phyloP scores from a whole-genome alignment of 805 yeast genomes.

The Starmerella floricola region DNA sequence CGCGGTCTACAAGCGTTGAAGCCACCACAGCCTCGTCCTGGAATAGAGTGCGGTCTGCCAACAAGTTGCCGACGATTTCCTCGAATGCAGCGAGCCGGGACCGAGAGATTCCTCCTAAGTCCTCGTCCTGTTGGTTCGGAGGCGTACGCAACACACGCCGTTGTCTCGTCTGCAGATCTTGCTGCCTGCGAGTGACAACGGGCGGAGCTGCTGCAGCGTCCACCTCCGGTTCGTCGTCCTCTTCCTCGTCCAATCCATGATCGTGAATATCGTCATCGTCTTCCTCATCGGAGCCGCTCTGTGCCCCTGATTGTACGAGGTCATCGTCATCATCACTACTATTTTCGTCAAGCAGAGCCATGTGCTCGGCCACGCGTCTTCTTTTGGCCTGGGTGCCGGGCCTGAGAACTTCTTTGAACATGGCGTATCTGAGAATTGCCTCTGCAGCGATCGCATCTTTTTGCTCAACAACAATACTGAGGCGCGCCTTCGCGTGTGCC shows the following conservation, averaged over 20 bases:
- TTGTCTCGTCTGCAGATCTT: background rate
- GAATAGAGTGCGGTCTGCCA: slow-evolving; percentile 31
- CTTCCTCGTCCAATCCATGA: slow-evolving; percentile 32
- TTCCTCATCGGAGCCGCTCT: slow-evolving; percentile 39
- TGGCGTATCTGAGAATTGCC: slow-evolving; percentile 67
- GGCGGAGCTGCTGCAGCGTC: slow-evolving; percentile 15
- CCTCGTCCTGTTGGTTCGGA: slow-evolving; percentile 16
- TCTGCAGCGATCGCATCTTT: slow-evolving; percentile 81
- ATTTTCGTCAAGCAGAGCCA: slow-evolving; percentile 21
- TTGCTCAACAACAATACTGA: slow-evolving; percentile 59
- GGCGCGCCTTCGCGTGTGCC: slow-evolving; percentile 93
- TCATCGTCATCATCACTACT: slow-evolving; percentile 26
- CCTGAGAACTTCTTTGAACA: slow-evolving; percentile 59
- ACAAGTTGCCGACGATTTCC: slow-evolving; percentile 37
- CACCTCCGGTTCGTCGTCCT: slow-evolving; percentile 9
- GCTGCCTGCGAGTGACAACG: slow-evolving; percentile 1
- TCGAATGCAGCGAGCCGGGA: slow-evolving; percentile 39
- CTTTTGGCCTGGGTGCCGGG: slow-evolving; percentile 30
- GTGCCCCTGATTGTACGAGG: slow-evolving; percentile 30
- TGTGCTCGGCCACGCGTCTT: slow-evolving; percentile 24
- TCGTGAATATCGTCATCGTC: slow-evolving; percentile 31
- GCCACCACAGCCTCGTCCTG: slow-evolving; percentile 36
- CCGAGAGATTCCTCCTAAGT: slow-evolving; percentile 36
- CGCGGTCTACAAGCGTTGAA: slow-evolving; percentile 30
- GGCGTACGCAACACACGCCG: slow-evolving; percentile 18